These are phyloP conservation scores for Calcarisporium arbuscula DNA, from an alignment of 2,329 filamentous ascomycete species.

Conservation along the genomic window DNA sequence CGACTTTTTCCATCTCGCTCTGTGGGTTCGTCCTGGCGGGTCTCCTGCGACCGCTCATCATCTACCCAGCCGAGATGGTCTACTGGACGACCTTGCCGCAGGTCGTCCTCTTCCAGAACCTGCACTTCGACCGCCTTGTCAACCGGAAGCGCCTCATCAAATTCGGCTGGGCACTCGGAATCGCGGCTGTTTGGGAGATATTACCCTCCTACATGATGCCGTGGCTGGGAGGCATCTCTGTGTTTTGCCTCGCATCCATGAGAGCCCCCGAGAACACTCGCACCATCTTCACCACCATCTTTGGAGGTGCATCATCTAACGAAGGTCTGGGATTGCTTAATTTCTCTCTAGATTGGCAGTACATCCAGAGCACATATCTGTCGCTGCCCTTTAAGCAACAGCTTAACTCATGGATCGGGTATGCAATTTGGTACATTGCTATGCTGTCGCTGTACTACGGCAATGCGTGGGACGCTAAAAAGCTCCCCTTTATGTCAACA, in stretches of 20 bases:
- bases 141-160: constrained; percentile 21
- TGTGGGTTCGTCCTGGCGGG: constrained; percentile 23
- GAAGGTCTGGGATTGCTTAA: constrained; percentile 33
- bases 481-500: constrained; percentile 25
- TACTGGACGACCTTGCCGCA: constrained; percentile 25
- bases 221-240: constrained; percentile 29
- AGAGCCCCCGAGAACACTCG: constrained; percentile 21
- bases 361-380: constrained; percentile 28
- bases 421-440: constrained; percentile 25
- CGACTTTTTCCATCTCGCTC: constrained; percentile 21
- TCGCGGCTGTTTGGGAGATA: constrained; percentile 37
- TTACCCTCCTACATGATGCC: constrained; percentile 41
- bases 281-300: constrained; percentile 18
- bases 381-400: constrained; percentile 30
- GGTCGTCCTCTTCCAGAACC: constrained; percentile 25
- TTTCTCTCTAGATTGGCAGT: constrained; percentile 38
- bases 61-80: constrained; percentile 26
- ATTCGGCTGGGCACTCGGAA: constrained; percentile 20
- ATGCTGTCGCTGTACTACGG: constrained; percentile 33
- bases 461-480: constrained; percentile 30
- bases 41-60: constrained; percentile 20
- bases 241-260: constrained; percentile 40
- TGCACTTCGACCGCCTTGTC: constrained; percentile 21
- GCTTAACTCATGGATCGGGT: constrained; percentile 30
- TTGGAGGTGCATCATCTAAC: constrained; percentile 35